Base-by-base conservation (phyloP, 148 eudicot species). In the Dysphania ambrosioides region DNA sequence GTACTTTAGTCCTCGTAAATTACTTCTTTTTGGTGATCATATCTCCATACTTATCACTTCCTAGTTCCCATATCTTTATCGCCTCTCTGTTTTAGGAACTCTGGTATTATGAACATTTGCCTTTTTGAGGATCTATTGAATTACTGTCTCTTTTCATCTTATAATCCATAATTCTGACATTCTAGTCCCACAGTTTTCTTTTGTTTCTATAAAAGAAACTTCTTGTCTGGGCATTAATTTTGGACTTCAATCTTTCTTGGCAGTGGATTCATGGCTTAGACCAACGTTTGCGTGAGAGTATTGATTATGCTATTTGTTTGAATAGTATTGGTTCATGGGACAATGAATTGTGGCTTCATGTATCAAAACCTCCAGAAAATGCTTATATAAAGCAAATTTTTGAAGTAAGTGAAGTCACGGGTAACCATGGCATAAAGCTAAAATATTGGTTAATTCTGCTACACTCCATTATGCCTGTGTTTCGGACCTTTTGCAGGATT, bases 351-450 rank as follows among this genome's bases (percentile, higher is more conserved):
- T 90, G 90, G 91, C 79, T 95, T 73, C 99, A 95, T 86, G 99
- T 95, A 60, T 95, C 99, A 16, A 95, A 95, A 81, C 99, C 99
- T 87, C 96, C 99, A 31, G 99, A 95, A 75, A 92, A 95, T 90
- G 88, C 92, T 59, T 85, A 87, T 80, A 83, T 95, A 56, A 92
- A 95, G 78, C 97, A 92, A 82, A 88, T 95, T 64, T 95, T 88
- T 77, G 89, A 90, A 75, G 99, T 89, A 85, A 75, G 71, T 66
- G 71, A 29, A 47, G 34, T 38, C 31, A 66, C 51, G 23, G 53
- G 24, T 11, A 38, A 32, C 30, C 55, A 5, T 41, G 24, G 30
- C 27, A 16, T 41, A 47, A 58, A 24, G 18, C 8, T 35, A 15
- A 74, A 63, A 47, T 62, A 21, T 68, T 62, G 66, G 24, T 70